A percentile compares a stretch with the other conserved stretches of the same genome.
Conservation (phyloP, 306 rosid genomes). For the Canavalia ensiformis region DNA sequence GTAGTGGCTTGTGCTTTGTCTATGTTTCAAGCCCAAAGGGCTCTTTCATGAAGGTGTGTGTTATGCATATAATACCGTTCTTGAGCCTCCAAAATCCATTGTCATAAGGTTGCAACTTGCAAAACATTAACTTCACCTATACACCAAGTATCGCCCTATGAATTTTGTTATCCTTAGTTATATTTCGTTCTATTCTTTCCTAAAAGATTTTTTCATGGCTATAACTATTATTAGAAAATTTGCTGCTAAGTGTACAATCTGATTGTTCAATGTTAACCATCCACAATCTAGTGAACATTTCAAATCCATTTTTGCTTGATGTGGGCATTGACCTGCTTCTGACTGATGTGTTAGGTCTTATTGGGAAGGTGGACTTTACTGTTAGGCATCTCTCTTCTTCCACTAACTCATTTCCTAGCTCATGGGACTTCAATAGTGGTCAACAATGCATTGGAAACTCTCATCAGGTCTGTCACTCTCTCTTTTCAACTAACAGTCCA, state of each 20-base stretch:
- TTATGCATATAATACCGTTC: neutral
- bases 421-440: constrained; percentile 58
- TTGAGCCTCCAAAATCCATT: constrained; percentile 12
- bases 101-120: constrained; percentile 10
- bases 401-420: constrained; percentile 66
- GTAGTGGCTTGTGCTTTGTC: neutral
- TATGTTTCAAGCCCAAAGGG: constrained; percentile 12
- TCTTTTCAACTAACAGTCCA: neutral
- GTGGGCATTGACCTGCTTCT: constrained; percentile 5
- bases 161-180: neutral
- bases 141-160: constrained; percentile 7
- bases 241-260: constrained; percentile 2
- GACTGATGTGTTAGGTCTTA: constrained; percentile 60
- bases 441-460: constrained; percentile 67
- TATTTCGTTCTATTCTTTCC: neutral
- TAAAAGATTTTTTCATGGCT: constrained; percentile 5
- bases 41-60: constrained; percentile 19
- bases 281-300: neutral
- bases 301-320: neutral
- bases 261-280: constrained; percentile 24
- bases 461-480: constrained; percentile 57
- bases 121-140: constrained; percentile 4
- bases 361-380: constrained; percentile 89
- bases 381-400: constrained; percentile 88
- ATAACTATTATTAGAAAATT: constrained; percentile 10